phyloP scores from a whole-genome alignment of 306 rosid genomes.

The Nissolia schottii region DNA sequence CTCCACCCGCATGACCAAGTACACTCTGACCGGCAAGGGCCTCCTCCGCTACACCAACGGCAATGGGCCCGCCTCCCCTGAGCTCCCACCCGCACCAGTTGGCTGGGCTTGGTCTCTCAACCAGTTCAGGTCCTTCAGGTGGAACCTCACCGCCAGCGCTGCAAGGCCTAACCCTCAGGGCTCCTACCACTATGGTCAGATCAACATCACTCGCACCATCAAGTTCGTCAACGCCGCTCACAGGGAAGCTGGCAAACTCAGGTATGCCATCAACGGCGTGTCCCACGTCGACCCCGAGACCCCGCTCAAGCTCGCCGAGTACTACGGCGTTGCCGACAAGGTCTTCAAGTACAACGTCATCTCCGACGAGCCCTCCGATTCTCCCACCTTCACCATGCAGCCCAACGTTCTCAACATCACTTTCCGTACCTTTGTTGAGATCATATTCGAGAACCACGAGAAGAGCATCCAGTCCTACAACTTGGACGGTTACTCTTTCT shows the following conservation, averaged over 20 bases:
- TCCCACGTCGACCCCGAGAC: conserved; percentile 60
- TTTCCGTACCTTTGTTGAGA: conserved; percentile 54
- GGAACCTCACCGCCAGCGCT: conserved; percentile 89
- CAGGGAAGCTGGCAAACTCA: conserved; percentile 45
- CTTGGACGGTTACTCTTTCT: conserved; percentile 67
- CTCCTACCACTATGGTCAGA: conserved; percentile 71
- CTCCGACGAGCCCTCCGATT: conserved; percentile 18
- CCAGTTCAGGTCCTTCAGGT: conserved; percentile 78
- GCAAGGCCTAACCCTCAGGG: conserved; percentile 98
- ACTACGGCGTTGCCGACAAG: conserved; percentile 37
- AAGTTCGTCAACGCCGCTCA: conserved; percentile 42
- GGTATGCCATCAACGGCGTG: conserved; percentile 68
- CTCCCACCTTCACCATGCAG: neutral
- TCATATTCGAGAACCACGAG: conserved; percentile 76
- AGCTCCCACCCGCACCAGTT: conserved; percentile 42
- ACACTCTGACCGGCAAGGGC: conserved; percentile 29
- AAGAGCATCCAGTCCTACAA: conserved; percentile 67
- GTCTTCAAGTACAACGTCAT: conserved; percentile 54
- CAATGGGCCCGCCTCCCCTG: conserved; percentile 34
- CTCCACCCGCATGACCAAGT: conserved; percentile 66
- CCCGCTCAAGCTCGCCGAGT: conserved; percentile 78
- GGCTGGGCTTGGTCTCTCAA: conserved; percentile 91
- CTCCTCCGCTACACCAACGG: conserved; percentile 41
- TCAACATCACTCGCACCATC: conserved; percentile 77
- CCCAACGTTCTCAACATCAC: conserved; percentile 52